Percentiles rank a stretch among this genome's conserved stretches.
phyloP scores from a whole-genome alignment of 176 grass and related monocot genomes.

The maize (Zea mays) region Zm-B73-REFERENCE-NAM-5.0 NC_050101.1:130483001-130483500 shows the following conservation, averaged over 20 bases:
- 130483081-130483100: conserved; percentile 75
- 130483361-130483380: conserved; percentile 50
- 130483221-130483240: conserved; percentile 57
- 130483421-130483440: conserved; percentile 16
- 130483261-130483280: conserved; percentile 67
- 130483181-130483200: conserved; percentile 28
- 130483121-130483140: conserved; percentile 57
- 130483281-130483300: conserved; percentile 47
- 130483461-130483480: conserved; percentile 77
- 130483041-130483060: conserved; percentile 54
- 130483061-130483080: conserved; percentile 59
- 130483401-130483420: conserved; percentile 19
- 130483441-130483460: conserved; percentile 57
- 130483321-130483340: conserved; percentile 77
- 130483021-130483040: background rate
- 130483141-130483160: conserved; percentile 41
- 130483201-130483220: conserved; percentile 53
- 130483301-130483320: conserved; percentile 68
- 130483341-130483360: conserved; percentile 84
- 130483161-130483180: conserved; percentile 29
- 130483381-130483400: conserved; percentile 27
- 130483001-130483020: conserved; percentile 25
- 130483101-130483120: conserved; percentile 71
- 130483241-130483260: conserved; percentile 58
- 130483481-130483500: conserved; percentile 78